A percentile compares a stretch with the other conserved stretches of the same genome.
These are phyloP conservation scores for Aspergillus sp. DNA, from an alignment of 2,329 filamentous ascomycete species.

Conservation along the genomic window DNA sequence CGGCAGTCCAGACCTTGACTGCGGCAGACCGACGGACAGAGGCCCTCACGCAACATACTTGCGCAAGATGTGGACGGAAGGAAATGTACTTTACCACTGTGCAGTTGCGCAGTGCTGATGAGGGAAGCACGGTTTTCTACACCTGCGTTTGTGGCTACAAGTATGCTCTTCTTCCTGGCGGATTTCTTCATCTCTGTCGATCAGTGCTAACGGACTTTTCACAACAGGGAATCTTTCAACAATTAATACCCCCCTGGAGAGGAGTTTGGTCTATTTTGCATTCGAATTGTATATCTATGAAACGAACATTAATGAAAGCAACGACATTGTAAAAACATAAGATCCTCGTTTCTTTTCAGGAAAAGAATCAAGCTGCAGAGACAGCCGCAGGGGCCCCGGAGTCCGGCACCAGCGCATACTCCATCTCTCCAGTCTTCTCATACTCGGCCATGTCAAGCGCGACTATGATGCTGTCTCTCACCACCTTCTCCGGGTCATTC, in stretches of 20 bases:
- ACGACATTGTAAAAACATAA: slow-evolving; percentile 14
- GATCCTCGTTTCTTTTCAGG: slow-evolving; percentile 1
- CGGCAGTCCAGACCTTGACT: slow-evolving; percentile 79
- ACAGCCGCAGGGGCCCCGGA: slow-evolving; percentile 26
- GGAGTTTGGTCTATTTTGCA: slow-evolving; percentile 16
- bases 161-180: slow-evolving; percentile 50
- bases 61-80: slow-evolving; percentile 75
- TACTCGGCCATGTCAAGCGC: slow-evolving; percentile 98
- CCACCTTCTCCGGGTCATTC: slow-evolving; percentile 87
- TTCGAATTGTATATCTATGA: slow-evolving; percentile 25
- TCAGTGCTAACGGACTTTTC: slow-evolving; percentile 17
- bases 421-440: slow-evolving; percentile 81
- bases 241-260: slow-evolving; percentile 26
- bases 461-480: slow-evolving; percentile 91
- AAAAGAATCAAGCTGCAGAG: slow-evolving; percentile 27
- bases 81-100: slow-evolving; percentile 83
- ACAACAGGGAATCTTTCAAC: slow-evolving; percentile 34
- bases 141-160: slow-evolving; percentile 83
- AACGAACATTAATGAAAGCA: slow-evolving; percentile 17
- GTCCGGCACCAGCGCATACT: slow-evolving; percentile 89
- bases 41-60: slow-evolving; percentile 66
- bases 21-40: slow-evolving; percentile 75
- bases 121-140: slow-evolving; percentile 91
- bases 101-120: slow-evolving; percentile 88
- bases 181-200: not conserved